phyloP scores from a whole-genome alignment of 2,329 filamentous ascomycete species.

The Monilinia laxa region DNA sequence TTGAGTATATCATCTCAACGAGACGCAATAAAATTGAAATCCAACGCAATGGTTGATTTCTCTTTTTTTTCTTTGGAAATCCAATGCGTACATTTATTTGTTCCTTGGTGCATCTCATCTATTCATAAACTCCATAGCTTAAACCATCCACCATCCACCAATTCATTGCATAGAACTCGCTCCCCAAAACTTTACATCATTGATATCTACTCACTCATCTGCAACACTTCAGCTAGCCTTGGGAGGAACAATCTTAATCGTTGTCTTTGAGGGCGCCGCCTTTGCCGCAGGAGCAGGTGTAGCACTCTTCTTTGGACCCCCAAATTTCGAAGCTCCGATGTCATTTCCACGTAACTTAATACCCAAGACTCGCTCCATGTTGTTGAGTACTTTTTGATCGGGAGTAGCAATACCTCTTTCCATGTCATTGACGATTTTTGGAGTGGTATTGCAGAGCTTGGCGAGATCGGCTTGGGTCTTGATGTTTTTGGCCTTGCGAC shows the following conservation, averaged over 20 bases:
- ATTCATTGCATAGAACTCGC: not conserved
- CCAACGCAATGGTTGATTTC: not conserved
- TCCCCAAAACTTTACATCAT: not conserved
- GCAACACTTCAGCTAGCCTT: not conserved
- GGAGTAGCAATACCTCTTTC: constrained; percentile 76
- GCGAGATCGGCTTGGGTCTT: constrained; percentile 90
- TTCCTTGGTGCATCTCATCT: constrained; percentile 6
- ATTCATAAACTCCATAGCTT: constrained; percentile 11
- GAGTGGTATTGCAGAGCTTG: constrained; percentile 85
- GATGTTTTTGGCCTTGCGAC: constrained; percentile 78
- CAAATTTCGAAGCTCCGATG: constrained; percentile 81
- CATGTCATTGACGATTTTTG: constrained; percentile 76
- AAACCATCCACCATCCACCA: not conserved
- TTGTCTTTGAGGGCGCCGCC: constrained; percentile 28
- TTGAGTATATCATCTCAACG: not conserved
- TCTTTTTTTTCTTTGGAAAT: not conserved
- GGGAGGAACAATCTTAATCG: constrained; percentile 16
- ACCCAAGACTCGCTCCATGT: constrained; percentile 82
- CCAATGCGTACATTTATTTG: not conserved
- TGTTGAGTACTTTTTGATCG: constrained; percentile 77
- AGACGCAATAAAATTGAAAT: not conserved
- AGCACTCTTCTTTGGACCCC: constrained; percentile 44
- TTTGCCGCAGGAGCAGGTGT: constrained; percentile 11
- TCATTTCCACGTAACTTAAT: constrained; percentile 82
- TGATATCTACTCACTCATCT: not conserved